Conservation (phyloP, 2,329 filamentous ascomycete genomes). For the Trichophaea hybrida region DNA sequence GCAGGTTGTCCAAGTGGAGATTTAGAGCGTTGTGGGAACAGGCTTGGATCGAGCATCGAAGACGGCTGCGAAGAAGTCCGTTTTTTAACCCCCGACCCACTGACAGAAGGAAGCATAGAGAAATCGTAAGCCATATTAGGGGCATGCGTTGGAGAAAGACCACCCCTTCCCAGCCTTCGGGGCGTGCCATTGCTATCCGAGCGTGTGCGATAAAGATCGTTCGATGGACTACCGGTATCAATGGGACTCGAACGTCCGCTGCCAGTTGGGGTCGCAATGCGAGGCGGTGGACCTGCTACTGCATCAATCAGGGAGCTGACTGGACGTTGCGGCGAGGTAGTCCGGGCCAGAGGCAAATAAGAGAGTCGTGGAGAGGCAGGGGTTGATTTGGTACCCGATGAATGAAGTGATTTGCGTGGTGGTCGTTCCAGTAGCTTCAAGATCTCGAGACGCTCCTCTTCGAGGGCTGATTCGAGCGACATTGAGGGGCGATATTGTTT, state of each 20-base stretch:
- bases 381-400: slow-evolving; percentile 18
- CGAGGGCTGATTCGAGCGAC: slow-evolving; percentile 63
- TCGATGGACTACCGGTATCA: background rate
- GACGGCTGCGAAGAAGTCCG: slow-evolving; percentile 34
- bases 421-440: slow-evolving; percentile 51
- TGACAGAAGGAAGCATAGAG: slow-evolving; percentile 40
- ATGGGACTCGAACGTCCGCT: slow-evolving; percentile 2
- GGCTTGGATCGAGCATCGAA: slow-evolving; percentile 36
- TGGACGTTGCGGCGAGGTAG: slow-evolving; percentile 44
- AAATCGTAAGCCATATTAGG: slow-evolving; percentile 45
- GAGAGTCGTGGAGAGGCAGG: slow-evolving; percentile 22
- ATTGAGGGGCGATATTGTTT: slow-evolving; percentile 35
- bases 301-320: slow-evolving; percentile 40
- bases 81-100: slow-evolving; percentile 35
- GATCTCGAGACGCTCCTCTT: slow-evolving; percentile 63
- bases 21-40: slow-evolving; percentile 40
- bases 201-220: slow-evolving; percentile 2
- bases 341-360: slow-evolving; percentile 33
- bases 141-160: slow-evolving; percentile 7
- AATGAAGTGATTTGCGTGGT: slow-evolving; percentile 26
- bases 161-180: slow-evolving; percentile 32
- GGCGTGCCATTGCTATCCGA: slow-evolving; percentile 30
- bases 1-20: slow-evolving; percentile 27
- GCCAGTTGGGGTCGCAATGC: background rate
- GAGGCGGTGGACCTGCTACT: slow-evolving; percentile 38